Base-by-base conservation (phyloP, 805 yeast genomes). In the Candida maesae region DNA sequence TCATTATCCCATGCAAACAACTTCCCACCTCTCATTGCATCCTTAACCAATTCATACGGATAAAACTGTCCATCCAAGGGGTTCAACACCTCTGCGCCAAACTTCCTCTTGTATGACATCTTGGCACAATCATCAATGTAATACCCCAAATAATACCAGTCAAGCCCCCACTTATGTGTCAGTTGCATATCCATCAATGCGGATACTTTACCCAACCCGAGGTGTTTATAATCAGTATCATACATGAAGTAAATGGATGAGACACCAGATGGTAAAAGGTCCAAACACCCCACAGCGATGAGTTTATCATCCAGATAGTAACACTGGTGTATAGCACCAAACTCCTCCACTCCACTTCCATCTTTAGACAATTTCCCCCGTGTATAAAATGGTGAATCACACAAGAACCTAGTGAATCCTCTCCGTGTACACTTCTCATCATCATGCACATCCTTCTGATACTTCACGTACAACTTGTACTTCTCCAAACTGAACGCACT, bases 211-310 rank as follows among this genome's bases (percentile, higher is more conserved):
- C 97, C 97, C 23, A 89, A 59, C 0, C 86, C 81, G 50, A 80
- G 64, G 38, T 76, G 70, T 5, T 81, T 79, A 55, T 70, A 82
- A 39, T 79, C 90, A 0, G 95, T 93, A 56, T 88, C 90, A 85
- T 93, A 87, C 11, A 89, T 78, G 57, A 90, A 84, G 58, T 90
- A 89, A 1, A 90, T 90, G 0, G 95, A 80, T 0, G 96, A 87
- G 0, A 90, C 59, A 0, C 86, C 83, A 19, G 76, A 60, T 0
- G 95, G 95, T 25, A 90, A 60, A 16, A 89, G 64, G 60, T 89
- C 97, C 23, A 84, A 55, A 1, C 89, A 86, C 0, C 85, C 85
- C 26, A 89, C 63, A 1, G 91, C 96, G 30, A 85, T 75, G 16
- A 89, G 65, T 46, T 72, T 68, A 4, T 61, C 78, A 34, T 84